phyloP scores from a whole-genome alignment of 2,329 filamentous ascomycete genomes.

The Pestalotiopsis sp. region DNA sequence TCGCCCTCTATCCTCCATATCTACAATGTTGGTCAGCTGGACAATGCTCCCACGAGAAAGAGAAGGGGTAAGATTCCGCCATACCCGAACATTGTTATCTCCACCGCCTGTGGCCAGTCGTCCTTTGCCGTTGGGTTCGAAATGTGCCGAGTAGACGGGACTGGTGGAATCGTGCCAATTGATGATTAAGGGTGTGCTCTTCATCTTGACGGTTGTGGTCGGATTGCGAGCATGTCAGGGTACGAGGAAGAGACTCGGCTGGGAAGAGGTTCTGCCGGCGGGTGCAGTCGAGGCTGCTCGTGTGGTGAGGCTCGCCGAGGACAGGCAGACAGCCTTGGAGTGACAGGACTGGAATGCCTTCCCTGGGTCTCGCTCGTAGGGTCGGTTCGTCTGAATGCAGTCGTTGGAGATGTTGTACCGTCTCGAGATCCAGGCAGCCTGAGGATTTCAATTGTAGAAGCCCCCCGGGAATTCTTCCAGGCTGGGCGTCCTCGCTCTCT shows the following conservation, averaged over 20 bases:
- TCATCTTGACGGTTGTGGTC: constrained; percentile 66
- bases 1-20: constrained; percentile 88
- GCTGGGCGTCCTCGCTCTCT: neutral
- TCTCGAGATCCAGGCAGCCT: neutral
- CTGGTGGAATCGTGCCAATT: constrained; percentile 98
- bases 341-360: neutral
- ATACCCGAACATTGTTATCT: constrained; percentile 90
- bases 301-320: neutral
- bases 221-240: constrained; percentile 20
- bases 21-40: constrained; percentile 8
- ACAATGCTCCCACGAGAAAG: too few species aligned
- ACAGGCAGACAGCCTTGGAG: neutral
- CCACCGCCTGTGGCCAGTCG: constrained; percentile 92
- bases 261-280: neutral
- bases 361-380: neutral
- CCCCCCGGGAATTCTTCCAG: neutral
- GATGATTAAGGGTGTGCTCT: constrained; percentile 93
- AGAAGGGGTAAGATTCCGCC: constrained; percentile 36
- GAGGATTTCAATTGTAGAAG: neutral
- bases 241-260: neutral
- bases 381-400: neutral
- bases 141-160: constrained; percentile 96
- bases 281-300: constrained; percentile 1
- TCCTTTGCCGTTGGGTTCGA: constrained; percentile 89
- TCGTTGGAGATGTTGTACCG: neutral